Base-by-base conservation (phyloP, 2,329 filamentous ascomycete species). In the Sphaerulina populicola region DNA sequence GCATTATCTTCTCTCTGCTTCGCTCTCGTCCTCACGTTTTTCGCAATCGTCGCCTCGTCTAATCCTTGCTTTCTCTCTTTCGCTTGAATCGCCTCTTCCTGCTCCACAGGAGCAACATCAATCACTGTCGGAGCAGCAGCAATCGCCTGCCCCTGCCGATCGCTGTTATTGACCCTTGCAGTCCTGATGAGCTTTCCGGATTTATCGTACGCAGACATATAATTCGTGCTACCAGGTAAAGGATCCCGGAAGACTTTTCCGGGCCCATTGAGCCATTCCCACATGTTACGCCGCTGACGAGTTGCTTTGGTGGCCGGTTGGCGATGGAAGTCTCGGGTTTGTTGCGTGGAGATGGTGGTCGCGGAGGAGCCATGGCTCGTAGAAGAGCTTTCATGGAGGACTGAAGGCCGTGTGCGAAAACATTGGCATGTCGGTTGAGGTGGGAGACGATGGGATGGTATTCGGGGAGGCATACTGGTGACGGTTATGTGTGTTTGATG, bases 251-350 rank as follows among this genome's bases (percentile, higher is more conserved):
- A 74, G 18, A 64, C 66, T 57, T 64, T 66, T 8, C 77, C 77
- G 27, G 76, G 74, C 1, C 76, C 76, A 54, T 77, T 74, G 35
- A 83, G 71, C 80, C 80, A 83, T 55, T 69, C 67, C 59, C 76
- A 80, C 72, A 82, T 81, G 44, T 74, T 68, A 52, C 72, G 69
- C 53, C 79, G 75, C 38, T 77, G 71, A 57, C 70, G 70, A 39
- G 77, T 81, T n/a, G 41, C 53, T 38, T 48, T 53, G 35, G 52
- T 44, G 39, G 47, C 48, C 10, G 36, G 21, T 36, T 53, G 57
- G 33, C 51, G 48, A 45, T 56, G 57, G 27, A 57, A 56, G 44
- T 59, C 47, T 33, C 60, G 57, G 10, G 44, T 51, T 18, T 57
- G 49, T 12, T 43, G 42, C 31, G 49, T 37, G 48, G 48, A 31